Evolutionary conservation across 352 stramenopile genomes (phyloP), one percentile per base, ranked within the genome.

Genomic region (Thalassiosira pacifica): DNA sequence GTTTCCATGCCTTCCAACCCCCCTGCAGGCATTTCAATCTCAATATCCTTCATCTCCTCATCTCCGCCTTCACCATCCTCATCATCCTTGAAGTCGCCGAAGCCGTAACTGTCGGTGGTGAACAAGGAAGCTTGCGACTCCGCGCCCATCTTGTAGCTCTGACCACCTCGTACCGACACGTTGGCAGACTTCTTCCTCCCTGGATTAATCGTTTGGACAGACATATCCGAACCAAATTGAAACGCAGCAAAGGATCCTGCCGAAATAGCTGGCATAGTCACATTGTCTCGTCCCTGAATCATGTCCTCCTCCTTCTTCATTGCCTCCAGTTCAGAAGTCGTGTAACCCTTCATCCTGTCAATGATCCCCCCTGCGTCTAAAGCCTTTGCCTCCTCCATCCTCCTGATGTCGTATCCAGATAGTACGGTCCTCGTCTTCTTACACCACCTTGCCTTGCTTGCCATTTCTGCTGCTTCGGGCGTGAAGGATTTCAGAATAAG

Each of bases 101-200:
- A 57, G 5, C 48, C 48, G 11, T 26, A 24, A 57, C 48, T 57
- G 48, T 19, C 48, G 19, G 6, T 24, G 4, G 48, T 57, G 10
- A 42, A 10, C 48, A 57, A n/a, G 48, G 48, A 24, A 6, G 48
- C 48, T 57, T 57, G n/a, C 48, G 11, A 24, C 3, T 57, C n/a
- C n/a, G 34, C 48, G n/a, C n/a, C 48, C n/a, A 57, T 19, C 48
- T 57, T 57, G n/a, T 57, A 57, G n/a, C n/a, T n/a, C n/a, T n/a
- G n/a, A n/a, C n/a, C n/a, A n/a, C n/a, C n/a, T n/a, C n/a, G 48
- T 57, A 6, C 13, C 16, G 13, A 6, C 48, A 22, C 13, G 13
- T 57, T 57, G 11, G 48, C 13, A 8, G 48, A 57, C 34, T 4
- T 42, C 11, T 24, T 57, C 19, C 13, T 16, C 16, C 48, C 11